Conservation (phyloP, 2,329 filamentous ascomycete genomes). For the Madurella fahalii region DNA sequence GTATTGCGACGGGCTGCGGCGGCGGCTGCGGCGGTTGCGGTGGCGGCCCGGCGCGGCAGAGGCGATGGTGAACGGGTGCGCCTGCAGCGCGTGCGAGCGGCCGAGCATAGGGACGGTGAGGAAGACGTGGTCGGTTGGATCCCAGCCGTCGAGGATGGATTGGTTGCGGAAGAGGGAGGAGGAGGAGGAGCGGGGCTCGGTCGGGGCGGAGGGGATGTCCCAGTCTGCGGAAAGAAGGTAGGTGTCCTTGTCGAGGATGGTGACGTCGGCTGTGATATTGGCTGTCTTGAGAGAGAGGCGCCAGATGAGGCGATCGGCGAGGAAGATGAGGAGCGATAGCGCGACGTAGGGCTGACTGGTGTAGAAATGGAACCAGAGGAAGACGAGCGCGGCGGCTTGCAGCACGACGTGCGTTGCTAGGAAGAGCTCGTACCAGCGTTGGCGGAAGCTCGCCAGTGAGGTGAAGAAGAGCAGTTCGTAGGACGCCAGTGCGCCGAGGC, state of each 20-base stretch:
- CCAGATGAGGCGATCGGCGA: slow-evolving; percentile 55
- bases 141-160: slow-evolving; percentile 46
- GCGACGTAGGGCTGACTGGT: slow-evolving; percentile 50
- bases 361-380: slow-evolving; percentile 58
- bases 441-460: slow-evolving; percentile 55
- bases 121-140: slow-evolving; percentile 61
- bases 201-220: slow-evolving; percentile 28
- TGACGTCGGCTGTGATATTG: slow-evolving; percentile 45
- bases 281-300: slow-evolving; percentile 50
- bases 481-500: slow-evolving; percentile 50
- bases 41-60: slow-evolving; percentile 41
- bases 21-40: slow-evolving; percentile 39
- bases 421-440: slow-evolving; percentile 60
- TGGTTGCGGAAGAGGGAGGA: background rate
- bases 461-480: slow-evolving; percentile 62
- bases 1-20: background rate
- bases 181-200: background rate
- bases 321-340: slow-evolving; percentile 51
- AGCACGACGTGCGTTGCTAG: slow-evolving; percentile 55
- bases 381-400: slow-evolving; percentile 50
- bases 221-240: slow-evolving; percentile 42
- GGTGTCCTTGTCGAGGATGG: slow-evolving; percentile 52
- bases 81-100: slow-evolving; percentile 50
- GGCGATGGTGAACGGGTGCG: slow-evolving; percentile 65
- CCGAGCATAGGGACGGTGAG: slow-evolving; percentile 54